Conservation (phyloP, 805 yeast genomes). For the Debaryomyces tyrocola region DNA sequence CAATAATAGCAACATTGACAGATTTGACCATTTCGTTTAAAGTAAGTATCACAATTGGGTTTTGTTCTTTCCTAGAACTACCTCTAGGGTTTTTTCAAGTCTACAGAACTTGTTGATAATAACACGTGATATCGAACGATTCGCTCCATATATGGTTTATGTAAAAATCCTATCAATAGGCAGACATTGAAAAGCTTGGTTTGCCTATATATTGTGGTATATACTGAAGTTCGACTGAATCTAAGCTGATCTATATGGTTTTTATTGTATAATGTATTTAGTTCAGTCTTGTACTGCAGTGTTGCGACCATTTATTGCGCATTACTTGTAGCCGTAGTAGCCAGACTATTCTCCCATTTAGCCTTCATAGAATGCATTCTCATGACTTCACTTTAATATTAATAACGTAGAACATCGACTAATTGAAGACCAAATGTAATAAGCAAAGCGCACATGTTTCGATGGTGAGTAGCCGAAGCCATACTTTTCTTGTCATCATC, state of each 20-base stretch:
- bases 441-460: background rate
- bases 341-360: too few species aligned
- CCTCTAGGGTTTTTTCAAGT: background rate
- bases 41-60: background rate
- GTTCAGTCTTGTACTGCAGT: too few species aligned
- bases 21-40: constrained; percentile 26
- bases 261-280: too few species aligned
- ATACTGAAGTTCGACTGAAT: too few species aligned
- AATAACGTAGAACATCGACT: background rate
- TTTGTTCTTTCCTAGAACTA: background rate
- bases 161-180: background rate
- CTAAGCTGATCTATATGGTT: too few species aligned
- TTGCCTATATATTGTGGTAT: too few species aligned
- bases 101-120: background rate
- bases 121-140: background rate
- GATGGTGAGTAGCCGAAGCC: background rate
- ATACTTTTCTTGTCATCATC: constrained; percentile 1
- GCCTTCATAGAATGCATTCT: too few species aligned
- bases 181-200: background rate
- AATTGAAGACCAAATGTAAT: background rate
- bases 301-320: too few species aligned
- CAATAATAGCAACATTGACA: constrained; percentile 49
- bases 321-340: too few species aligned
- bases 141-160: background rate
- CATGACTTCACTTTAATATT: background rate